Evolutionary conservation across 257 asterid species (phyloP).

Genomic region (Solanum acaule): DNA sequence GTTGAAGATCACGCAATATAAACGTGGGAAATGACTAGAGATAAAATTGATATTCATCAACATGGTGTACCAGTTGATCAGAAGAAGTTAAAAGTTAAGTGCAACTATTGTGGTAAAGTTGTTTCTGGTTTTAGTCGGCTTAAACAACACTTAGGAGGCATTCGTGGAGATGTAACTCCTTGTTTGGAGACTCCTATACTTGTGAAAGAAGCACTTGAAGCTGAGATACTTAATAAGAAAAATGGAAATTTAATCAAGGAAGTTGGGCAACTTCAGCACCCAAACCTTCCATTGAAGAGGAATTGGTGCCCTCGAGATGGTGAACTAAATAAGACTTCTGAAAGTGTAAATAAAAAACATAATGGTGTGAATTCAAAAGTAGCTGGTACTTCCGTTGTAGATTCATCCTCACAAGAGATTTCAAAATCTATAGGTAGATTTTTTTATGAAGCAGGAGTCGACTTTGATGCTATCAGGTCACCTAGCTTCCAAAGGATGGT

Average conservation of each 20-base stretch:
- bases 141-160: slow-evolving; percentile 17
- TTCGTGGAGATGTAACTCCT: slow-evolving; percentile 15
- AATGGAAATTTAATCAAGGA: slow-evolving; percentile 3
- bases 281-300: slow-evolving; percentile 10
- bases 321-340: not conserved
- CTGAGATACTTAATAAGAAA: slow-evolving; percentile 11
- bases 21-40: not conserved
- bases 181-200: not conserved
- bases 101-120: slow-evolving; percentile 13
- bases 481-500: slow-evolving; percentile 38
- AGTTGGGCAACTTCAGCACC: slow-evolving; percentile 1
- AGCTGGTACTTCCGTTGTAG: not conserved
- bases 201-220: slow-evolving; percentile 5
- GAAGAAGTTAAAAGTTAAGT: slow-evolving; percentile 1
- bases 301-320: not conserved
- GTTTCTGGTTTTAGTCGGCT: slow-evolving; percentile 6
- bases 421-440: slow-evolving; percentile 33
- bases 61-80: slow-evolving; percentile 5
- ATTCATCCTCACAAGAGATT: not conserved
- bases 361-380: not conserved
- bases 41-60: not conserved
- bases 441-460: slow-evolving; percentile 37
- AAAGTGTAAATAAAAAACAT: slow-evolving; percentile 2
- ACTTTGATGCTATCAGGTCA: slow-evolving; percentile 14
- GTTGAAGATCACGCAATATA: not conserved